Percentiles rank a stretch among this genome's conserved stretches.
phyloP scores from a whole-genome alignment of 2,329 filamentous ascomycete species.

The Xylariaceae sp. region DNA sequence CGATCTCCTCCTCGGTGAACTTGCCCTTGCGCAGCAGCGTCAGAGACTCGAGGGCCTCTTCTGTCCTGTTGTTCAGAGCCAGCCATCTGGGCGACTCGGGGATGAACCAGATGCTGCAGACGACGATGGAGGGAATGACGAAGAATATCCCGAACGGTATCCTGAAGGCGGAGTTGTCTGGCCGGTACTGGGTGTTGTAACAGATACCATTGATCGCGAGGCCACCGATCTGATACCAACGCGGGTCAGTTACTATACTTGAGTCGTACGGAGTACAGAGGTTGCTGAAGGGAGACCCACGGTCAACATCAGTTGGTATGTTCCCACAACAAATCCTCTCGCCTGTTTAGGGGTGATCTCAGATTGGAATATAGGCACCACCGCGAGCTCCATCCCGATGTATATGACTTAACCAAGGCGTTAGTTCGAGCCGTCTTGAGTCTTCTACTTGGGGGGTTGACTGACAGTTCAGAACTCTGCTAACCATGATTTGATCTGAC shows the following conservation, averaged over 20 bases:
- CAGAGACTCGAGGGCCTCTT: constrained; percentile 22
- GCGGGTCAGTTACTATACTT: neutral
- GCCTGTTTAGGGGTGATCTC: constrained; percentile 24
- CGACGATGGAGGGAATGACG: constrained; percentile 23
- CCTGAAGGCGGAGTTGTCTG: constrained; percentile 12
- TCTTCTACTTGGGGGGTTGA: neutral
- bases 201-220: neutral
- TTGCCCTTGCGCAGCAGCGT: constrained; percentile 16
- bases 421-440: neutral
- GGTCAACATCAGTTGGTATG: constrained; percentile 26
- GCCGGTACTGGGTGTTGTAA: neutral
- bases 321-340: constrained; percentile 27
- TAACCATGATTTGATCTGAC: neutral
- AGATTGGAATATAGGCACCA: constrained; percentile 28
- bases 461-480: neutral
- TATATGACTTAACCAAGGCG: constrained; percentile 16
- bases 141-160: constrained; percentile 29
- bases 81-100: constrained; percentile 22
- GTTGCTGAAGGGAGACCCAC: constrained; percentile 21
- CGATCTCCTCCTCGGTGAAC: constrained; percentile 17
- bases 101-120: constrained; percentile 19
- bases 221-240: neutral
- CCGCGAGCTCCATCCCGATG: constrained; percentile 31
- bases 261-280: no score
- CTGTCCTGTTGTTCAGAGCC: constrained; percentile 15